Percentiles rank a stretch among this genome's conserved stretches.
phyloP scores from a whole-genome alignment of 2,329 filamentous ascomycete genomes.

The Colletotrichum falcatum region DNA sequence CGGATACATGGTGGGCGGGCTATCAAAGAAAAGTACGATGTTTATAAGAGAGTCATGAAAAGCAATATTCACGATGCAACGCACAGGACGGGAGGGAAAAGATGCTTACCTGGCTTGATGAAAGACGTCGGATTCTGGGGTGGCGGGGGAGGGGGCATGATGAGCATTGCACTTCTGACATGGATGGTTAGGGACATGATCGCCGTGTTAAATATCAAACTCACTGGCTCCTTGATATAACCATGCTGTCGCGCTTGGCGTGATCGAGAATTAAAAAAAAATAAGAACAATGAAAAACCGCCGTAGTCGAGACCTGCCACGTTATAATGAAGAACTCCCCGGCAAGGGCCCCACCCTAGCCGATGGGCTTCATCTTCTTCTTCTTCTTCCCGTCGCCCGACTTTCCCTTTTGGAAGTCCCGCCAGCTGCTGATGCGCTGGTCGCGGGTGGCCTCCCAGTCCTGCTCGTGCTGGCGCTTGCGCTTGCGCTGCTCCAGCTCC shows the following conservation, averaged over 20 bases:
- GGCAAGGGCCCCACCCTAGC: conserved; percentile 52
- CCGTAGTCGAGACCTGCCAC: conserved; percentile 32
- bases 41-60: conserved; percentile 15
- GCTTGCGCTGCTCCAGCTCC: conserved; percentile 82
- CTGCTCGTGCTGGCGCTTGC: conserved; percentile 91
- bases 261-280: not conserved
- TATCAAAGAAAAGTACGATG: conserved; percentile 32
- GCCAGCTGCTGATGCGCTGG: conserved; percentile 92
- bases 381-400: conserved; percentile 60
- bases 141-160: conserved; percentile 4
- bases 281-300: not conserved
- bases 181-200: conserved; percentile 41
- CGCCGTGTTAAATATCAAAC: conserved; percentile 37
- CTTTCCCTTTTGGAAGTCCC: conserved; percentile 86
- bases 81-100: conserved; percentile 8
- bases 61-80: conserved; percentile 30
- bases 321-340: conserved; percentile 15
- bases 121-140: not conserved
- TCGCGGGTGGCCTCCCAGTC: conserved; percentile 96
- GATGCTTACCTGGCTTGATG: conserved; percentile 36
- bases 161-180: conserved; percentile 37
- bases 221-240: conserved; percentile 32
- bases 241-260: conserved; percentile 18
- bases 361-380: conserved; percentile 76
- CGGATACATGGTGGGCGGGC: not conserved